Evolutionary conservation across 139 green algal species (phyloP), one percentile per base, ranked within the genome.

Genomic region (Picochlorum sp.): DNA sequence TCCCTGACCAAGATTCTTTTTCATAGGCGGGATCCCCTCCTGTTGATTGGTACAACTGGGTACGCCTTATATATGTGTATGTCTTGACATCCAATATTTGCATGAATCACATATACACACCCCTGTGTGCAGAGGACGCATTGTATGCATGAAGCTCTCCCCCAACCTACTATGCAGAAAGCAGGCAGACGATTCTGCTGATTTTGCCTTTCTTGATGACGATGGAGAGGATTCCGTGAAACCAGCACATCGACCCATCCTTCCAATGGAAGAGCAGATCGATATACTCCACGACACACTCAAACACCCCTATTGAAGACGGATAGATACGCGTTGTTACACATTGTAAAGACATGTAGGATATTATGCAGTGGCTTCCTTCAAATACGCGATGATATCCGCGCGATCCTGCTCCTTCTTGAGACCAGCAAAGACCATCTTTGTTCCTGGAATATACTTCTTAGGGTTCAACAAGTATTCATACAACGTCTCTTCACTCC

Each of bases 401-500:
- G 81, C 76, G 13, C 86, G 84, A 49, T 96, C 78, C 67, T 96
- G 80, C 0, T 86, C 86, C 83, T 98, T 98, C 82, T 99, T 99
- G 32, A 99, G 76, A 10, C 94, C 94, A 26, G 93, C 89, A 73
- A 99, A 99, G 45, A 99, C 93, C 94, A 99, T 99, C 86, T 99
- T 98, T 20, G 86, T 98, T 41, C 92, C 92, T 60, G 83, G 83
- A 52, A 92, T 92, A 80, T 90, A 96, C 78, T 98, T 98, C 82
- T 98, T 98, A 61, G 92, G 92, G 73, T 95, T 95, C 47, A 98
- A 73, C 18, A 97, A 80, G 78, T 96, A 97, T 28, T 96, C 90
- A 69, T 95, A 97, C 32, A 97, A 76, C 0, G 90, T 95, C 7
- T 85, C 70, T 69, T 97, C 91, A 16, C 47, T 60, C 90, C 90